Conservation (phyloP, 352 stramenopile genomes). For the Globisporangium paddicum region DNA sequence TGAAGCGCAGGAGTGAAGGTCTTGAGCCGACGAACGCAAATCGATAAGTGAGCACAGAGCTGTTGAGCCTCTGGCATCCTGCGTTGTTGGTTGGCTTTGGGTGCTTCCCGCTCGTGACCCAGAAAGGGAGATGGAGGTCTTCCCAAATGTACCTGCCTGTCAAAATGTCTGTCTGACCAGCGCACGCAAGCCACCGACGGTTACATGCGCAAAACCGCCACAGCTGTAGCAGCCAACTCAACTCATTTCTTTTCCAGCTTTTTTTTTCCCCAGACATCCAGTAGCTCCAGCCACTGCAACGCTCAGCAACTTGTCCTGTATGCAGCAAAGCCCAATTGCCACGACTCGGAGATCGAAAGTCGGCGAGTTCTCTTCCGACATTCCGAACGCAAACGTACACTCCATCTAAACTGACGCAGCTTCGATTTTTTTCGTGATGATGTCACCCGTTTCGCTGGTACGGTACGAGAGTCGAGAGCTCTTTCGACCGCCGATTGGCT, state of each 20-base stretch:
- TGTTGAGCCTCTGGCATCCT: background rate
- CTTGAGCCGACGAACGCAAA: conserved; percentile 3
- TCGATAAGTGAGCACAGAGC: conserved; percentile 1
- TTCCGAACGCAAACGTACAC: background rate
- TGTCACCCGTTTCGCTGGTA: background rate
- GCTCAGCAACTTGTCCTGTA: background rate
- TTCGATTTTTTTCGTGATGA: conserved; percentile 1
- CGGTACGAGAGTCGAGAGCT: background rate
- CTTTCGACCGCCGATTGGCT: background rate
- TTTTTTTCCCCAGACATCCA: no score
- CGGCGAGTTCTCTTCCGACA: conserved; percentile 3
- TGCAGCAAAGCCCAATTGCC: background rate
- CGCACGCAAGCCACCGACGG: background rate
- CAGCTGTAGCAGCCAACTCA: background rate
- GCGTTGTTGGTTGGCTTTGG: background rate
- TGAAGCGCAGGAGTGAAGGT: conserved; percentile 8
- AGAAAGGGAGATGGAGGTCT: background rate
- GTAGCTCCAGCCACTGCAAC: background rate
- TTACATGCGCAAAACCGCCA: background rate
- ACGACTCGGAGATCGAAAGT: background rate
- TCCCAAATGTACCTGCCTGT: background rate
- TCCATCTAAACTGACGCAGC: background rate
- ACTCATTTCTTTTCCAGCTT: background rate
- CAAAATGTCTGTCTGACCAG: background rate
- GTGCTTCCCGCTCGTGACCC: background rate